phyloP scores from a whole-genome alignment of 2,329 filamentous ascomycete genomes.

The Fusarium subtropicale region DNA sequence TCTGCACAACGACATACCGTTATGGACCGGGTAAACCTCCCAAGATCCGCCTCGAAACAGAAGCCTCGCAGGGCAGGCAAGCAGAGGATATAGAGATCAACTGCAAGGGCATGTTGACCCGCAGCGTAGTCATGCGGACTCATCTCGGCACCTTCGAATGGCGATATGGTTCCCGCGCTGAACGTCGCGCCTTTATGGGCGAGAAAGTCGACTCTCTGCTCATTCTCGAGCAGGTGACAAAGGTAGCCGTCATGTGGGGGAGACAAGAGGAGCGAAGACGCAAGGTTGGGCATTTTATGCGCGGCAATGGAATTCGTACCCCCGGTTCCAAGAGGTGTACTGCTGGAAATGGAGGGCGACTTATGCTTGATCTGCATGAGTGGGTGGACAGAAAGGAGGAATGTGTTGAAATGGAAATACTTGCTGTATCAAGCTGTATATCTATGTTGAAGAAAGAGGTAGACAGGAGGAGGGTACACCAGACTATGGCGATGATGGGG shows the following conservation, averaged over 20 bases:
- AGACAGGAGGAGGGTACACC: constrained; percentile 65
- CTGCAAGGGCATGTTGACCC: constrained; percentile 58
- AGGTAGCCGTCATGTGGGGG: constrained; percentile 47
- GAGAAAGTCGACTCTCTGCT: constrained; percentile 56
- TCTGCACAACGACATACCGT: constrained; percentile 67
- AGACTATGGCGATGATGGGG: constrained; percentile 60
- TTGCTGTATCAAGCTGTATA: constrained; percentile 67
- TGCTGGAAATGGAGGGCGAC: constrained; percentile 64
- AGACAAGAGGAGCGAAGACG: constrained; percentile 48
- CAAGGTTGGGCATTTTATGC: constrained; percentile 58
- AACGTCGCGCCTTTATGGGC: constrained; percentile 55
- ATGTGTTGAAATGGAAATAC: constrained; percentile 57
- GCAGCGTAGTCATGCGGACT: constrained; percentile 59
- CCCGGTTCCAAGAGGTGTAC: constrained; percentile 52
- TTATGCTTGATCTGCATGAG: constrained; percentile 57
- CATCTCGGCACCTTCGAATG: constrained; percentile 65
- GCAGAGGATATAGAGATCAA: constrained; percentile 46
- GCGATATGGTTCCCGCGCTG: constrained; percentile 63
- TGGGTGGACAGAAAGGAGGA: constrained; percentile 52
- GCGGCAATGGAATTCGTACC: constrained; percentile 55
- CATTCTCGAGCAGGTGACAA: constrained; percentile 62
- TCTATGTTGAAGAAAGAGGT: constrained; percentile 75
- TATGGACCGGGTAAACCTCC: constrained; percentile 67
- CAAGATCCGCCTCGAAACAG: constrained; percentile 50
- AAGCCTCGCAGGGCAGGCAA: background rate